These are phyloP conservation scores for Kodamaea fungicola DNA, from an alignment of 1,139 yeast genomes.

Conservation along the genomic window DNA sequence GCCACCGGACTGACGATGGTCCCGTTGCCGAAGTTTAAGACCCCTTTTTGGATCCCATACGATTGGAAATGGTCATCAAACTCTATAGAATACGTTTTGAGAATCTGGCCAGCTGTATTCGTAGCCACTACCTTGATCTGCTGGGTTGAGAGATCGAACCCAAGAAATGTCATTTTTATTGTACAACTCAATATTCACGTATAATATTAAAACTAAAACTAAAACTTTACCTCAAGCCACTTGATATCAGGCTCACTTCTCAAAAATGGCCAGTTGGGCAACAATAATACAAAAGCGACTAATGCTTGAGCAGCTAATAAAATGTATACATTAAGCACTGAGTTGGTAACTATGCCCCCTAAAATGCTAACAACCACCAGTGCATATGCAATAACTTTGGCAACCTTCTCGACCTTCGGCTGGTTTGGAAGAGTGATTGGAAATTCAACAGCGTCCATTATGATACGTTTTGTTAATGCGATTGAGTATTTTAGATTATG, in stretches of 20 bases:
- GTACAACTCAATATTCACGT: no score
- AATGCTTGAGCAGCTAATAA: slow-evolving; percentile 34
- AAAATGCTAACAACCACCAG: slow-evolving; percentile 34
- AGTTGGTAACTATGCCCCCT: slow-evolving; percentile 42
- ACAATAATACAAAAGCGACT: slow-evolving; percentile 34
- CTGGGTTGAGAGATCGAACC: slow-evolving; percentile 88
- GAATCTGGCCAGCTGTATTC: slow-evolving; percentile 48
- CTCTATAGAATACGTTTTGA: slow-evolving; percentile 60
- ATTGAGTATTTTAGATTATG: background rate
- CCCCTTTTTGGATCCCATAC: slow-evolving; percentile 71
- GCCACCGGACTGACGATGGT: slow-evolving; percentile 75
- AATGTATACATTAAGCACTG: slow-evolving; percentile 32
- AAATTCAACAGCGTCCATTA: slow-evolving; percentile 38
- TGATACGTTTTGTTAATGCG: background rate
- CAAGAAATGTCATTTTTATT: slow-evolving; percentile 41
- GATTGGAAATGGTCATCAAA: slow-evolving; percentile 63
- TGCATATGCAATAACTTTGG: slow-evolving; percentile 18
- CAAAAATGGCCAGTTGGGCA: slow-evolving; percentile 58
- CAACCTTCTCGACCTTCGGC: slow-evolving; percentile 22
- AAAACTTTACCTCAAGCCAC: slow-evolving; percentile 13
- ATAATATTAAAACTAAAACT: background rate
- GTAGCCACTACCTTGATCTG: slow-evolving; percentile 77
- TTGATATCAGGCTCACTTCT: slow-evolving; percentile 21
- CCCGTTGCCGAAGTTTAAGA: slow-evolving; percentile 43
- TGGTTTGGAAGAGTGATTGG: slow-evolving; percentile 67